Evolutionary conservation across 352 stramenopile species (phyloP).

Genomic region (Phytophthora ohioensis): DNA sequence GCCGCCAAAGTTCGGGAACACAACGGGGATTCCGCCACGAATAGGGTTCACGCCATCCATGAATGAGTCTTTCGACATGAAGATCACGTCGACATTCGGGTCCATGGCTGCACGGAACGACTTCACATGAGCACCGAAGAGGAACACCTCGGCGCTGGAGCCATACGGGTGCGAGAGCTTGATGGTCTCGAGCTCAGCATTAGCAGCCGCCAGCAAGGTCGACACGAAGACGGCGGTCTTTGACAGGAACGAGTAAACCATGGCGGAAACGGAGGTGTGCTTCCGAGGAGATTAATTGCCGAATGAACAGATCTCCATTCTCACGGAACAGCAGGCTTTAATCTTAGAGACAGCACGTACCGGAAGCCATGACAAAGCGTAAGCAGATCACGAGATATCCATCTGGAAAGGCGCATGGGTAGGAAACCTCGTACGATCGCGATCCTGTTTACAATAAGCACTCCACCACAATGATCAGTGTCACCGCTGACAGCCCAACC

Average conservation of each 20-base stretch:
- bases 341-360: constrained; percentile 12
- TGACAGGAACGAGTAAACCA: constrained; percentile 33
- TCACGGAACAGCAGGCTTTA: not conserved
- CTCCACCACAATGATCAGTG: not conserved
- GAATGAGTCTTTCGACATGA: constrained; percentile 82
- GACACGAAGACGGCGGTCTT: constrained; percentile 28
- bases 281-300: constrained; percentile 17
- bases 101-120: constrained; percentile 55
- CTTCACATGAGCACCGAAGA: constrained; percentile 81
- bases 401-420: constrained; percentile 18
- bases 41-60: constrained; percentile 88
- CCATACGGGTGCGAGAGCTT: constrained; percentile 67
- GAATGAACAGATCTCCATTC: constrained; percentile 10
- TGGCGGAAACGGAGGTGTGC: constrained; percentile 9
- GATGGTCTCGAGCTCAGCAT: constrained; percentile 55
- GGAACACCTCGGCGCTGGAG: constrained; percentile 68
- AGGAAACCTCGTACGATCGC: constrained; percentile 20
- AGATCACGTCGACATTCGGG: constrained; percentile 71
- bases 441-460: constrained; percentile 3
- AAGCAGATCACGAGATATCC: constrained; percentile 29
- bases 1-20: constrained; percentile 92
- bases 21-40: constrained; percentile 89
- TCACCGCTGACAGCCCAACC: too few relatives aligned
- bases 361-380: constrained; percentile 9
- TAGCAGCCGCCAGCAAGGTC: constrained; percentile 21